phyloP scores from a whole-genome alignment of 805 yeast species.

The Wickerhamomyces sydowiorum region DNA sequence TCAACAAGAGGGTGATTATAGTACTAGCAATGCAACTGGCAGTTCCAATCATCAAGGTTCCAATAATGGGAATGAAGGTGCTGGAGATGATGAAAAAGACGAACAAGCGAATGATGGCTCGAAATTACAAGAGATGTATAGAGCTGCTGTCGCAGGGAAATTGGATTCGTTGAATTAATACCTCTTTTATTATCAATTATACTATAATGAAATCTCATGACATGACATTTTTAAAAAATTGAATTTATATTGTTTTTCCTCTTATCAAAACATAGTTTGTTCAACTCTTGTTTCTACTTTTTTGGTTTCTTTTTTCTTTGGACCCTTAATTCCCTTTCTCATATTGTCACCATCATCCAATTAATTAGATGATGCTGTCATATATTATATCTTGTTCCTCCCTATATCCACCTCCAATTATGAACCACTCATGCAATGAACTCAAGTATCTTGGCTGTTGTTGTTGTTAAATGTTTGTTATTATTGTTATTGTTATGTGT shows the following conservation, averaged over 20 bases:
- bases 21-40: not conserved
- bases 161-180: slow-evolving; percentile 17
- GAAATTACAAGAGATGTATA: slow-evolving; percentile 21
- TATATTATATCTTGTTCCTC: no score
- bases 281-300: not conserved
- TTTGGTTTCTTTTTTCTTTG: not conserved
- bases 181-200: not conserved
- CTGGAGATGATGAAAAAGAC: slow-evolving; percentile 4
- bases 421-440: no score
- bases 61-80: not conserved
- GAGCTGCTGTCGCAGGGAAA: slow-evolving; percentile 22
- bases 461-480: no score
- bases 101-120: slow-evolving; percentile 4
- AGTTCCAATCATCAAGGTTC: not conserved
- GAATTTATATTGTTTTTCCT: not conserved
- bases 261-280: not conserved
- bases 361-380: no score
- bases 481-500: no score
- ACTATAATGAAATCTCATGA: not conserved
- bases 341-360: no score
- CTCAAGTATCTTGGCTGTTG: no score
- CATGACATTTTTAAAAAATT: not conserved
- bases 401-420: no score
- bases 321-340: no score
- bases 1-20: not conserved